These are phyloP conservation scores for Fusarium avenaceum DNA, from an alignment of 2,329 filamentous ascomycete species.

Conservation along the genomic window DNA sequence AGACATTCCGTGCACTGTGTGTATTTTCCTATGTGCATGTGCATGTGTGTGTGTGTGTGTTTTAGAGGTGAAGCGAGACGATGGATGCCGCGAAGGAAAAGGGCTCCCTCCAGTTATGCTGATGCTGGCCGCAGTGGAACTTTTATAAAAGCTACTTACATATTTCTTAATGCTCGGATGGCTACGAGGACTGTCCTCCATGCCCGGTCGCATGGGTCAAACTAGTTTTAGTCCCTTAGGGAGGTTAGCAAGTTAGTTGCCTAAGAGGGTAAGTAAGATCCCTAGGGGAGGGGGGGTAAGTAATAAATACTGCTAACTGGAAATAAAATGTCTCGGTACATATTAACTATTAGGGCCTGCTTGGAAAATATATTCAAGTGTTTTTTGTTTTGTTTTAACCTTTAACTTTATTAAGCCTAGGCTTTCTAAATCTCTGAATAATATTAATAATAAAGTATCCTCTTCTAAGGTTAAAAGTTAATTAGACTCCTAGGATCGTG, in stretches of 20 bases:
- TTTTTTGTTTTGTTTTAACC: no score
- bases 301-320: not conserved
- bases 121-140: constrained; percentile 9
- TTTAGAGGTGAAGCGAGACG: constrained; percentile 12
- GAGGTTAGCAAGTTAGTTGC: not conserved
- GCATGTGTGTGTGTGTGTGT: not conserved
- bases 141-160: constrained; percentile 12
- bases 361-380: no score
- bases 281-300: not conserved
- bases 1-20: constrained; percentile 10
- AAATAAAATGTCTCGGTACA: not conserved
- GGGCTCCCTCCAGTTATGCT: constrained; percentile 4
- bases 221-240: not conserved
- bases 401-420: no score
- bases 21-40: constrained; percentile 7
- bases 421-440: no score
- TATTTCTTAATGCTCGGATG: constrained; percentile 12
- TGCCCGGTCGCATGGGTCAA: constrained; percentile 9
- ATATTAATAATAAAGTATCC: no score
- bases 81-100: constrained; percentile 19
- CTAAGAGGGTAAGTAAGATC: constrained; percentile 5
- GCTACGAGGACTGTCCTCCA: not conserved
- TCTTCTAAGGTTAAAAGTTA: no score
- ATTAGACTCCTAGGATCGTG: not conserved
- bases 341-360: not conserved